Evolutionary conservation across 192 early-diverging fungal genomes (phyloP).

Genomic region (Coemansia sp.): DNA sequence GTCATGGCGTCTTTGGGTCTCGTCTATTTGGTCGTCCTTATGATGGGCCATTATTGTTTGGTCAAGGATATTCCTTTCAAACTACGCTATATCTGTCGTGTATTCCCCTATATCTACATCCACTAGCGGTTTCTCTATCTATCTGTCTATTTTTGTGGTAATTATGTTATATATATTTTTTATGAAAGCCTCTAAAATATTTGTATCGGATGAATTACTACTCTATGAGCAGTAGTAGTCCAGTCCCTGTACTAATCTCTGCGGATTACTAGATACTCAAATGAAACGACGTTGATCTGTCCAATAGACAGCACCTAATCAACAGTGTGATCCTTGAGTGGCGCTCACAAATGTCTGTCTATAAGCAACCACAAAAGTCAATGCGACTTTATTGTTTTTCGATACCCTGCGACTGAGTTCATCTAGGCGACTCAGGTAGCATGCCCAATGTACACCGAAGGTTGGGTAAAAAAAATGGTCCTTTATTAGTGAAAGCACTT

Average conservation of each 20-base stretch:
- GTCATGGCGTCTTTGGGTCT: conserved; percentile 62
- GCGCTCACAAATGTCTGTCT: conserved; percentile 39
- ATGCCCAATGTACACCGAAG: conserved; percentile 42
- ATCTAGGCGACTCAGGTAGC: conserved; percentile 44
- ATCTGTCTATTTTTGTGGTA: too few species aligned
- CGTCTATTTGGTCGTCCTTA: conserved; percentile 61
- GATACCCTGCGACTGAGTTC: conserved; percentile 23
- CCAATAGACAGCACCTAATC: conserved; percentile 42
- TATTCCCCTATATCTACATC: conserved; percentile 47
- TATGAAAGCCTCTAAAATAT: conserved; percentile 5
- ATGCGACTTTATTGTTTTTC: not conserved
- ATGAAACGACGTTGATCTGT: conserved; percentile 27
- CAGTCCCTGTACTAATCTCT: conserved; percentile 24
- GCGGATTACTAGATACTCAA: conserved; percentile 24
- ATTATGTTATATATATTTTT: conserved; percentile 11
- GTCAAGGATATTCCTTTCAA: conserved; percentile 43
- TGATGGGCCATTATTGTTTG: conserved; percentile 58
- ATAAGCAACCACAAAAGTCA: conserved; percentile 48
- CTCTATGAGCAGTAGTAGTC: not conserved
- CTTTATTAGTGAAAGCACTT: too few species aligned
- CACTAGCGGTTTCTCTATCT: conserved; percentile 8
- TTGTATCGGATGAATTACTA: not conserved
- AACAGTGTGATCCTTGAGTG: conserved; percentile 33
- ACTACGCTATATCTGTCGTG: conserved; percentile 21
- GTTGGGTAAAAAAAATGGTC: conserved; percentile 1